These are phyloP conservation scores for Aspergillus novofumigatus DNA, from an alignment of 2,329 filamentous ascomycete species.

Conservation along the genomic window DNA sequence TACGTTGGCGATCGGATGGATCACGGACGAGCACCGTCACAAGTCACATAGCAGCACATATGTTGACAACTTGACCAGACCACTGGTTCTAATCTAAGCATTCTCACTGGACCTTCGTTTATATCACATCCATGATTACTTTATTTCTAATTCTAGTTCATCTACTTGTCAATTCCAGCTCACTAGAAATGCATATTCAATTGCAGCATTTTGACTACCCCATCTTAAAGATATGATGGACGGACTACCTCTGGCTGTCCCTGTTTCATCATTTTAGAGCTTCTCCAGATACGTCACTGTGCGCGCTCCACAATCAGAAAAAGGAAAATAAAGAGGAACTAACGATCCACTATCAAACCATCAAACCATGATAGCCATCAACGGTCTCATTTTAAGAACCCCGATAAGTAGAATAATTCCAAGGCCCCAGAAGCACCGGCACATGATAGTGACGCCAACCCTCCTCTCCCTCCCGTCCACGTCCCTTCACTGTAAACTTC, in stretches of 20 bases:
- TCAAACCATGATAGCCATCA: neutral
- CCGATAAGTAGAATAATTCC: constrained; percentile 50
- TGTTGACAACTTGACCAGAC: neutral
- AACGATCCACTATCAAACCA: neutral
- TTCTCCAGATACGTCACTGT: neutral
- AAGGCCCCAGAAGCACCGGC: constrained; percentile 47
- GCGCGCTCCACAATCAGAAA: neutral
- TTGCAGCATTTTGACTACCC: neutral
- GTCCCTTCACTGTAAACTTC: constrained; percentile 46
- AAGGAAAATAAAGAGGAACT: neutral
- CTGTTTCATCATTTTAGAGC: neutral
- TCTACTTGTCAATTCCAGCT: neutral
- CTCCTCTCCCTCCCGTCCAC: constrained; percentile 35
- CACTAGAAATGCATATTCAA: neutral
- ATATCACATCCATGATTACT: too few species aligned
- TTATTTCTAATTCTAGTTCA: too few species aligned
- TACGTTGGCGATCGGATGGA: neutral
- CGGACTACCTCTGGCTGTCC: too few species aligned
- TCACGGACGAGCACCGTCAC: neutral
- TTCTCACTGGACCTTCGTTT: too few species aligned
- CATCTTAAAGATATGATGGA: neutral
- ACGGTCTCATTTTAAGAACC: constrained; percentile 35
- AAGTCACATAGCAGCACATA: neutral
- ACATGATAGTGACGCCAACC: constrained; percentile 50
- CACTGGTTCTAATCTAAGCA: neutral